A percentile compares a stretch with the other conserved stretches of the same genome.
phyloP scores from a whole-genome alignment of 2,329 filamentous ascomycete genomes.

The Phaeomoniella chlamydospora region DNA sequence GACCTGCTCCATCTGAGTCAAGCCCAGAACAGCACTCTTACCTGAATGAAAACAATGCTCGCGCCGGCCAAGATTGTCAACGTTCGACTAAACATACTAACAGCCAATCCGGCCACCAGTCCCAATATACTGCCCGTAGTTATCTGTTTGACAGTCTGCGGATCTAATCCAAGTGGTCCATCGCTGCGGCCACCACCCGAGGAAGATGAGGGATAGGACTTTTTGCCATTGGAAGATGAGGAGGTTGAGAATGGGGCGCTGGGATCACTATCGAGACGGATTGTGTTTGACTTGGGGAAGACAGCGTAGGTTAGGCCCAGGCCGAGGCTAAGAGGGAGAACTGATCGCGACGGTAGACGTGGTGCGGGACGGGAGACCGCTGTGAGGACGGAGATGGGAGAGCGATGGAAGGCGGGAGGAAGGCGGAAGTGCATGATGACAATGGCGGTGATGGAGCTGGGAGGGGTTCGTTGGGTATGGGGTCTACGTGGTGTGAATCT shows the following conservation, averaged over 20 bases:
- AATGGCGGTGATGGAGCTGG: too few relatives aligned
- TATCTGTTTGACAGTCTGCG: constrained; percentile 24
- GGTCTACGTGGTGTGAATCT: too few relatives aligned
- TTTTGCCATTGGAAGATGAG: not conserved
- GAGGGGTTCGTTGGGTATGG: too few relatives aligned
- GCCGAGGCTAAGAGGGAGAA: not conserved
- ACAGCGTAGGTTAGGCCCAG: not conserved
- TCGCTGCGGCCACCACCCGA: not conserved
- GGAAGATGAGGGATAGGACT: not conserved
- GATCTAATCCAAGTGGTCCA: constrained; percentile 13
- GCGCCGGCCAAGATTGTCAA: constrained; percentile 28
- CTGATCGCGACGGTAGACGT: not conserved
- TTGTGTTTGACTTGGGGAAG: not conserved
- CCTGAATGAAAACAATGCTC: constrained; percentile 28
- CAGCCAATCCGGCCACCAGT: constrained; percentile 24
- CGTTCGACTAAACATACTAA: constrained; percentile 28
- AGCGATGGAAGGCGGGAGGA: not conserved
- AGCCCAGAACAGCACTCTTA: constrained; percentile 11
- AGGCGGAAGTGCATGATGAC: not conserved
- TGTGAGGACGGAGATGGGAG: not conserved
- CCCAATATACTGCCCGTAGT: constrained; percentile 30
- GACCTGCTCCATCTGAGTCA: not conserved
- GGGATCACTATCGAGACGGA: not conserved
- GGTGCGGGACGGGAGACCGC: not conserved
- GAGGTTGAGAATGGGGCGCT: not conserved